Evolutionary conservation across 116 monocot species (phyloP), one percentile per base, ranked within the genome.

Genomic region (Posidonia oceanica): DNA sequence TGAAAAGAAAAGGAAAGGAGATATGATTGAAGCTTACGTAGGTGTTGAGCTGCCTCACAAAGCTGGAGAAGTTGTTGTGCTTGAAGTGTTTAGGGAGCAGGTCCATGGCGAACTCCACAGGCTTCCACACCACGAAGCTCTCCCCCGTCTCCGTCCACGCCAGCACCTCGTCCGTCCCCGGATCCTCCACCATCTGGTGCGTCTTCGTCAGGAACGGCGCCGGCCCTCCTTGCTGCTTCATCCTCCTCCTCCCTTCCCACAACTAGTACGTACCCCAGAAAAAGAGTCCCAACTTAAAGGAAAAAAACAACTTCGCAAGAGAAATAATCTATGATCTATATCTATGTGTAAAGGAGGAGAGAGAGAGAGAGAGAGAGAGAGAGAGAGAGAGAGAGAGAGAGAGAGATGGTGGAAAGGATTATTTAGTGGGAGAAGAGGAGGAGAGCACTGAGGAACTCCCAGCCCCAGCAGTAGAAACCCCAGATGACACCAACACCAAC

Each of bases 1-100:
- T 4, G 18, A 4, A 54, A 23, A 16, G 52, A 29, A 29, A 0
- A 29, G 14, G 0, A 16, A 23, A 14, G 2, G 7, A 15, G 5
- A 17, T 1, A 53, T 52, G 54, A 51, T 14, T 3, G 14, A 5
- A 51, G 42, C 48, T 7, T 51, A 69, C 69, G 64, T 93, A 93
- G 69, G 93, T 93, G 74, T 93, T 93, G 71, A 93, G 84, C 75
- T 93, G 93, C 64, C 93, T 84, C 54, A 89, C 89, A 77, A 94
- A 94, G 74, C 83, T 83, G 75, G 89, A 87, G 87, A 89, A 94
- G 75, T 94, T 93, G 72, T 85, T 85, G 79, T 93, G 93, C 84
- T 93, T 93, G 83, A 89, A 93, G 66, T 80, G 81, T 51, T 83
- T 82, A n/a, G 88, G 85, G 20, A 89, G 86, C 54, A 88, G 72